Conservation (phyloP, 73 alveolate genomes). For the Paramecium biaurelia region DNA sequence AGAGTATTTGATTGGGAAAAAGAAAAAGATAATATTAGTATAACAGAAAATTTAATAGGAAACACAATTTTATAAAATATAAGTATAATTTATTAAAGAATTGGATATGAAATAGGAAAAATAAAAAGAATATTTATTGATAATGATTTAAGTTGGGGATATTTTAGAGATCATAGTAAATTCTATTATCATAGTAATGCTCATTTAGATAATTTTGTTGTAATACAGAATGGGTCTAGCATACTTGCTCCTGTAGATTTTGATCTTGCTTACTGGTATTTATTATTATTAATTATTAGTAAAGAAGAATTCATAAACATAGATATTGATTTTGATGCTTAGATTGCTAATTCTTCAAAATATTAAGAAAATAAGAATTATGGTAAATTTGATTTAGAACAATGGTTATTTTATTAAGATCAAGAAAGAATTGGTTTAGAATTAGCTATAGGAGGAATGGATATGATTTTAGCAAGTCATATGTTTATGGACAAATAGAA, state of each 20-base stretch:
- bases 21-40: not conserved
- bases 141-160: slow-evolving; percentile 76
- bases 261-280: slow-evolving; percentile 70
- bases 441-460: not conserved
- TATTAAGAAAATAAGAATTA: not conserved
- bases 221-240: not conserved
- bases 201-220: slow-evolving; percentile 77
- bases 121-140: slow-evolving; percentile 74
- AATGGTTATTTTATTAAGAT: not conserved
- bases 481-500: not conserved
- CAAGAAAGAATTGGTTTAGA: not conserved
- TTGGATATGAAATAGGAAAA: slow-evolving; percentile 76
- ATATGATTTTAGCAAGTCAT: not conserved
- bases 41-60: not conserved
- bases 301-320: slow-evolving; percentile 1
- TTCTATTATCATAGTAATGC: slow-evolving; percentile 80
- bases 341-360: not conserved
- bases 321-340: not conserved
- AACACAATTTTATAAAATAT: not conserved
- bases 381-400: not conserved
- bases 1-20: slow-evolving; percentile 5
- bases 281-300: not conserved
- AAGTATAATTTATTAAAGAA: slow-evolving; percentile 36
- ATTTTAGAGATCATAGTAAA: slow-evolving; percentile 76
- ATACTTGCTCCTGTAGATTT: slow-evolving; percentile 78